Evolutionary conservation across 768 basidiomycete species (phyloP).

Genomic region (Gymnopilus dilepis): DNA sequence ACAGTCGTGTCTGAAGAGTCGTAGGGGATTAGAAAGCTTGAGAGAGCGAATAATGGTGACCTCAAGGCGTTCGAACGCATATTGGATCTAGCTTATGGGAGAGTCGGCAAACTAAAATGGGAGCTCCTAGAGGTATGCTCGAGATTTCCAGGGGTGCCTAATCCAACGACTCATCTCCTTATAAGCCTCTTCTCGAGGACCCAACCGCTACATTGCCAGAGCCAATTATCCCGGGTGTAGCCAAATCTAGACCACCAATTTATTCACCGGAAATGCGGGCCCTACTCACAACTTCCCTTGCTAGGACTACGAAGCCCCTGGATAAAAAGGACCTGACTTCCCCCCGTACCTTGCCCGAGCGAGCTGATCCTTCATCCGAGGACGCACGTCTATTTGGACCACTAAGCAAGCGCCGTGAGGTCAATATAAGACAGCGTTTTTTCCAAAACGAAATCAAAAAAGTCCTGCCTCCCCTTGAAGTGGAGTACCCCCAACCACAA

Average conservation of each 20-base stretch:
- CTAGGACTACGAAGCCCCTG: constrained; percentile 54
- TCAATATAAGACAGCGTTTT: constrained; percentile 74
- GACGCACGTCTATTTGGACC: constrained; percentile 66
- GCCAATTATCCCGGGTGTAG: constrained; percentile 54
- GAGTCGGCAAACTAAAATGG: constrained; percentile 71
- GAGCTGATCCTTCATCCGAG: constrained; percentile 59
- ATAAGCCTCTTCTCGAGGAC: constrained; percentile 61
- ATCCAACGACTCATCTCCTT: background rate
- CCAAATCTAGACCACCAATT: constrained; percentile 64
- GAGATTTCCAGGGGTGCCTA: background rate
- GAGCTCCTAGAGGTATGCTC: constrained; percentile 67
- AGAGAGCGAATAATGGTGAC: constrained; percentile 57
- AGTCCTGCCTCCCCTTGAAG: constrained; percentile 63
- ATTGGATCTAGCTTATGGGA: constrained; percentile 75
- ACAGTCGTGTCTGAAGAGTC: background rate
- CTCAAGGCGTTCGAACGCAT: constrained; percentile 57
- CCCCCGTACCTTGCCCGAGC: constrained; percentile 63
- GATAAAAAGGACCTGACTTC: constrained; percentile 41
- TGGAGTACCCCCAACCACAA: background rate
- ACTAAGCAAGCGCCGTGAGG: constrained; percentile 74
- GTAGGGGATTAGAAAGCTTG: constrained; percentile 60
- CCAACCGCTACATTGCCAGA: constrained; percentile 45
- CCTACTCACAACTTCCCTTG: constrained; percentile 58
- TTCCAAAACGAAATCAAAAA: constrained; percentile 60
- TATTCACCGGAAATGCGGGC: constrained; percentile 67